Evolutionary conservation across 345 rosid genomes (phyloP).

Genomic region (Corchorus olitorius): DNA sequence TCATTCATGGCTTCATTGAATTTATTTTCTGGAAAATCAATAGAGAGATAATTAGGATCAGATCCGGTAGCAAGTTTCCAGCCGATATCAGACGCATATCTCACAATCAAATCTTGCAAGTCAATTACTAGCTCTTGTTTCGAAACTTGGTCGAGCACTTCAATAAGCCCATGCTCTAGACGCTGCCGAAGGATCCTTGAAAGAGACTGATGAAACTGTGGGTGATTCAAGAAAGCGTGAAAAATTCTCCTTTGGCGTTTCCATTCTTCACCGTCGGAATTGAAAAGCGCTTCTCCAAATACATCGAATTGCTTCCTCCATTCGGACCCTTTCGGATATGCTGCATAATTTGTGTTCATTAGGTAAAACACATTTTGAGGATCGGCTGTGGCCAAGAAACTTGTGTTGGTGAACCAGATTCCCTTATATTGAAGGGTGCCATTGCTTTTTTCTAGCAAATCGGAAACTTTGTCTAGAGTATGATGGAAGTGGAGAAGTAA

Average conservation of each 20-base stretch:
- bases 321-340: neutral
- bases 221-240: neutral
- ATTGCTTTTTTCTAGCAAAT: neutral
- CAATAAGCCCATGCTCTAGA: neutral
- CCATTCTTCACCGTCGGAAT: conserved; percentile 25
- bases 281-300: neutral
- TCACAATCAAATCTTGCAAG: conserved; percentile 20
- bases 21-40: neutral
- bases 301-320: conserved; percentile 15
- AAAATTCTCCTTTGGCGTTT: conserved; percentile 15
- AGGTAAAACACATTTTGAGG: conserved; percentile 13
- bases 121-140: neutral
- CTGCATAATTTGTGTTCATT: neutral
- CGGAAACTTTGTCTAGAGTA: neutral
- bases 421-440: neutral
- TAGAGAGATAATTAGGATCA: neutral
- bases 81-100: neutral
- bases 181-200: neutral
- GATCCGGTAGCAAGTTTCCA: neutral
- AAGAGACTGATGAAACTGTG: neutral
- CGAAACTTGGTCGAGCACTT: conserved; percentile 4
- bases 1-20: conserved; percentile 16
- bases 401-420: conserved; percentile 5
- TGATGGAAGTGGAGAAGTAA: neutral
- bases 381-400: neutral